phyloP scores from a whole-genome alignment of 495 filamentous ascomycete genomes.

The Polyplosphaeria fusca region DNA sequence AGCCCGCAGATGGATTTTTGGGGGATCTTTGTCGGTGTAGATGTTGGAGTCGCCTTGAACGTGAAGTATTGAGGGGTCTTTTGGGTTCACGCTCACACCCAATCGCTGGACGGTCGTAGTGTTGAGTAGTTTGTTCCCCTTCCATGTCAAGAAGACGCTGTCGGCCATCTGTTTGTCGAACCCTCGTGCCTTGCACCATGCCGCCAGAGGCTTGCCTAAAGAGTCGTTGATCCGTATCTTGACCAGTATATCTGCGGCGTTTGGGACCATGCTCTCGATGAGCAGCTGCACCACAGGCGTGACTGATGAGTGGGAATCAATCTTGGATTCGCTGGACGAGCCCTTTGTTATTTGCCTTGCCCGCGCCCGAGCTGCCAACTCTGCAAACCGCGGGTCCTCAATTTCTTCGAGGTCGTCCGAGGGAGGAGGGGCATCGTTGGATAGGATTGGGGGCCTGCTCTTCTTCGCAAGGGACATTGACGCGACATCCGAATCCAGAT shows the following conservation, averaged over 20 bases:
- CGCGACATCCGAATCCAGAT: slow-evolving; percentile 9
- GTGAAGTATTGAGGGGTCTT: slow-evolving; percentile 40
- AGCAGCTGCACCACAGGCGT: slow-evolving; percentile 58
- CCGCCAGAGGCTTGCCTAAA: slow-evolving; percentile 60
- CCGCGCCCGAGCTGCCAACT: slow-evolving; percentile 13
- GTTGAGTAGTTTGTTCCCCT: slow-evolving; percentile 66
- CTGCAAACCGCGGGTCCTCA: slow-evolving; percentile 14
- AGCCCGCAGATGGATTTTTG: slow-evolving; percentile 44
- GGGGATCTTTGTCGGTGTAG: slow-evolving; percentile 36
- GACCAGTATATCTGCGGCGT: slow-evolving; percentile 62
- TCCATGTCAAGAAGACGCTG: slow-evolving; percentile 75
- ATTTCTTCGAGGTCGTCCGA: slow-evolving; percentile 23
- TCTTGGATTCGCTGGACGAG: too few species aligned
- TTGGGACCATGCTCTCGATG: slow-evolving; percentile 63
- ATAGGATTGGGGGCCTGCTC: not conserved
- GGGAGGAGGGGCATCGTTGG: not conserved
- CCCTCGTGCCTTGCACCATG: slow-evolving; percentile 64
- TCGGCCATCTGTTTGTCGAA: slow-evolving; percentile 48
- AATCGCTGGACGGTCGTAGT: slow-evolving; percentile 68
- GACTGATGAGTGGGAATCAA: too few species aligned
- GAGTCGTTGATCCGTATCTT: slow-evolving; percentile 63
- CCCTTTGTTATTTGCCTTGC: not conserved
- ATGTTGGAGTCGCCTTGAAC: slow-evolving; percentile 37
- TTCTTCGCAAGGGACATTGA: not conserved
- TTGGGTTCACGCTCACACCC: slow-evolving; percentile 48